These are phyloP conservation scores for Biscogniauxia marginata DNA, from an alignment of 2,329 filamentous ascomycete genomes.

Conservation along the genomic window DNA sequence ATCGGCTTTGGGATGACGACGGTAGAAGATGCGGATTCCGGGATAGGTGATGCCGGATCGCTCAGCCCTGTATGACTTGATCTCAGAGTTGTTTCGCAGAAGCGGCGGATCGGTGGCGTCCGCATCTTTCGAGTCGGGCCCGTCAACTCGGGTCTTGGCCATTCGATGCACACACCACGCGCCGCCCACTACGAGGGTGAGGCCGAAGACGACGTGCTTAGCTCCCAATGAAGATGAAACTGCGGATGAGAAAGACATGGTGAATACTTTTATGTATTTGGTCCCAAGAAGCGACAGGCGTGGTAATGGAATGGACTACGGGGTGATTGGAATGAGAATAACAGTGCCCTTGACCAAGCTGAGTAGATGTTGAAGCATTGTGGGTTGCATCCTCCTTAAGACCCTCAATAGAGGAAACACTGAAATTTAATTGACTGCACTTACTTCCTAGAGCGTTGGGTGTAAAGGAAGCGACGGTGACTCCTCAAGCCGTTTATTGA, in stretches of 20 bases:
- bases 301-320: background rate
- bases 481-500: constrained; percentile 1
- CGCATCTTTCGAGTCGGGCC: constrained; percentile 37
- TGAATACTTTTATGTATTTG: constrained; percentile 20
- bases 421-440: constrained; percentile 13
- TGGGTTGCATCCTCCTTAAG: background rate
- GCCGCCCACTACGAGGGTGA: constrained; percentile 22
- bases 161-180: constrained; percentile 23
- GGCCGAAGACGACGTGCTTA: constrained; percentile 18
- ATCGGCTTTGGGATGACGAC: constrained; percentile 76
- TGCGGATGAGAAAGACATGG: constrained; percentile 21
- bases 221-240: constrained; percentile 10
- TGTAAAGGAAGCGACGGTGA: constrained; percentile 7
- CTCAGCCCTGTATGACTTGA: constrained; percentile 70
- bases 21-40: constrained; percentile 78
- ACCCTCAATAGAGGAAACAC: background rate
- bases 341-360: background rate
- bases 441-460: constrained; percentile 10
- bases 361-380: background rate
- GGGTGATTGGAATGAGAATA: background rate
- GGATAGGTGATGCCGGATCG: constrained; percentile 65
- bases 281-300: background rate
- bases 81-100: constrained; percentile 71
- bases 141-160: constrained; percentile 23
- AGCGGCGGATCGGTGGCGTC: constrained; percentile 71